Evolutionary conservation across 192 early-diverging fungal species (phyloP), one percentile per base, ranked within the genome.

Genomic region (Powellomyces hirtus): DNA sequence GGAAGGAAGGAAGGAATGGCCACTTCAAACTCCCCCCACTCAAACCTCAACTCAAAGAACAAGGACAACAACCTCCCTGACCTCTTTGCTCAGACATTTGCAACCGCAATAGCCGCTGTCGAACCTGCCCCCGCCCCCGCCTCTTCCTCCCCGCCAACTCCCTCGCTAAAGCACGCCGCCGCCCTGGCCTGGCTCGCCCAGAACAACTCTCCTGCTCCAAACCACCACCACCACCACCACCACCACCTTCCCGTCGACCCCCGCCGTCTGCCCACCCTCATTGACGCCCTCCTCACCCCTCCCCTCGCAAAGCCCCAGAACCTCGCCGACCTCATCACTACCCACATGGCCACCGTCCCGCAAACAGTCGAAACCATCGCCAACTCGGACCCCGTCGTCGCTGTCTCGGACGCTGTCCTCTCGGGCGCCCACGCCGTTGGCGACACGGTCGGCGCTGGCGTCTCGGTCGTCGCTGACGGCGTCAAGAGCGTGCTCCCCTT

Each of bases 401-500:
- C 33, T 16, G 37, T 53, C 20, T 35, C 52, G 18, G 65, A 33
- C 6, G 65, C 55, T 18, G 16, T 22, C 27, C 30, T 36, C 14
- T 10, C 31, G 38, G 62, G 33, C 2, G n/a, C 62, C 2, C 33
- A 57, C 22, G 53, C 65, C 13, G 52, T 56, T 38, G 53, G 24
- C 27, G 31, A 33, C 4, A 49, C 46, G 4, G 46, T 49, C 3
- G 46, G 46, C 46, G 4, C 46, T 2, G 53, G 20, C 27, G 53
- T 56, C 27, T 26, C 65, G 34, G 55, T 42, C 14, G 65, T 35
- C 6, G 65, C 55, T 18, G 16, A 36, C 27, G 65, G 49, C 1
- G 65, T 67, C 24, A 57, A 55, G 34, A 34, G n/a, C 22, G 50
- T 38, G 7, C 46, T 67, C 16, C 65, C 65, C 4, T 67, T 67